phyloP scores from a whole-genome alignment of 2,329 filamentous ascomycete genomes.

The Podosphaera fusca region DNA sequence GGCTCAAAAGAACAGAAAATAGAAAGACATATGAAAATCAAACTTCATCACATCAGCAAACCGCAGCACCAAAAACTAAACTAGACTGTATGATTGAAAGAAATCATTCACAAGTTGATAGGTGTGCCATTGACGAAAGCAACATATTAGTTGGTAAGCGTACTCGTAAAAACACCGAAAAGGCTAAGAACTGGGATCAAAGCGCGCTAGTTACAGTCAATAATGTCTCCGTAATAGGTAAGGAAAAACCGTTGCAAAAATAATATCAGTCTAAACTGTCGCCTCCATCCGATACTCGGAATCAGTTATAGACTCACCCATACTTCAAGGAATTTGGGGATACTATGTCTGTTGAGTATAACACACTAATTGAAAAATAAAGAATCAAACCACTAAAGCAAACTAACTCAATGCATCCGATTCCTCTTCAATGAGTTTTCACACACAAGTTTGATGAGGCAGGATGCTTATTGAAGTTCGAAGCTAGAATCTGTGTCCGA shows the following conservation, averaged over 20 bases:
- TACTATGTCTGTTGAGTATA: not conserved
- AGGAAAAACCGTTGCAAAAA: not conserved
- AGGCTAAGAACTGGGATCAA: not conserved
- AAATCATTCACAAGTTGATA: no score
- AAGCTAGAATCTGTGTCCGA: not conserved
- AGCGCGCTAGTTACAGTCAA: not conserved
- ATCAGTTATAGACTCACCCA: not conserved
- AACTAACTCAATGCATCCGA: no score
- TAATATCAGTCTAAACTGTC: not conserved
- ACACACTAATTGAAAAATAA: not conserved
- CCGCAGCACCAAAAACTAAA: no score
- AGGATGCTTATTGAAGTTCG: no score
- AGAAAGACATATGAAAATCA: no score
- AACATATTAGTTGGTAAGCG: not conserved
- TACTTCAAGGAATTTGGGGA: not conserved
- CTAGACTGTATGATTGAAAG: no score
- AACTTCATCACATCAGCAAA: no score
- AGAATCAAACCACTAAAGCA: no score
- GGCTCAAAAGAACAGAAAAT: no score
- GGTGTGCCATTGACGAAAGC: not conserved
- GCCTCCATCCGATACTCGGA: not conserved
- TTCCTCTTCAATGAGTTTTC: no score
- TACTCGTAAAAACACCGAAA: not conserved
- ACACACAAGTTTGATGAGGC: no score
- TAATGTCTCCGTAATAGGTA: not conserved